These are phyloP conservation scores for Fusarium temperatum DNA, from an alignment of 2,329 filamentous ascomycete genomes.

Conservation along the genomic window DNA sequence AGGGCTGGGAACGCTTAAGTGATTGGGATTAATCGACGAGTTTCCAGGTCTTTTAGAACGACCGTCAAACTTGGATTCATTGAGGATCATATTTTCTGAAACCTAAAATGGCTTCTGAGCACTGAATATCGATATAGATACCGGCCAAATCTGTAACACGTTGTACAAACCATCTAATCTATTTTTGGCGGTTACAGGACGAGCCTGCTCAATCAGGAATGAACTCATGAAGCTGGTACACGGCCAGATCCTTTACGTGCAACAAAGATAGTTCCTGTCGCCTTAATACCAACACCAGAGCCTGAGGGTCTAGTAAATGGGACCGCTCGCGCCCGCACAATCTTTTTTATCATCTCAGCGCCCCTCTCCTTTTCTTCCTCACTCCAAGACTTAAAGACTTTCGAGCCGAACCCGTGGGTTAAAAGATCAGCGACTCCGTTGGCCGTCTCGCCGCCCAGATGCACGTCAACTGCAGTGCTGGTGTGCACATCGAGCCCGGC, in stretches of 20 bases:
- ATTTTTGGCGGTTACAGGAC: neutral
- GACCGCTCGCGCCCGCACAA: neutral
- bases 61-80: no score
- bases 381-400: neutral
- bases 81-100: no score
- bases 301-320: neutral
- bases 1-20: neutral
- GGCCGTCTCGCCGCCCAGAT: neutral
- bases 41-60: accelerated
- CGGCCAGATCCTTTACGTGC: accelerated
- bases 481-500: neutral
- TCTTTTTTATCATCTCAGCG: neutral
- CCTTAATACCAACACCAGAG: accelerated
- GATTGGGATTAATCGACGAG: neutral
- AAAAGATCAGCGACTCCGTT: neutral
- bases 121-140: neutral
- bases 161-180: no score
- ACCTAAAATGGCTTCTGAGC: neutral
- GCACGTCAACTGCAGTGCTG: neutral
- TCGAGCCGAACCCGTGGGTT: neutral
- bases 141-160: accelerated
- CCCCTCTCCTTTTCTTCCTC: neutral
- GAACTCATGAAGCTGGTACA: neutral
- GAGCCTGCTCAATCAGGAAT: neutral
- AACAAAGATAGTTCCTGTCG: neutral